Base-by-base conservation (phyloP, 1,139 yeast genomes). In the Taphrina betulina region DNA sequence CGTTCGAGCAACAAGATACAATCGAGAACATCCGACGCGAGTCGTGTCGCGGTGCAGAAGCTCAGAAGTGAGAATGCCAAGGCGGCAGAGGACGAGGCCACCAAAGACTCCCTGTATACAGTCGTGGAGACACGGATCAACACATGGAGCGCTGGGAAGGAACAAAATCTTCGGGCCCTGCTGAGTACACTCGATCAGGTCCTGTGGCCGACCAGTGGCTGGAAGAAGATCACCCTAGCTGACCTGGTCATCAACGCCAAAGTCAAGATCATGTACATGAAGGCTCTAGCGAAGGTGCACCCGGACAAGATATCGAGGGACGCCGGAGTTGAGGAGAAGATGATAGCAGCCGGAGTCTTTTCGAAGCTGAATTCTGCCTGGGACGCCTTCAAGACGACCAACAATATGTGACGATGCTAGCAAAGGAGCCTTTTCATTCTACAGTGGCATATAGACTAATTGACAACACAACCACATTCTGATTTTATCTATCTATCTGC, bases 201-300 rank as follows among this genome's bases (percentile, higher is more conserved):
- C 7, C 69, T 90, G 17, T 80, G 86, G 80, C 73, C 85, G 66
- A 73, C 76, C 59, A 59, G 78, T 53, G 73, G 78, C 62, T 79
- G 95, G 94, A 74, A 81, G 67, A 74, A 78, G 60, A 76, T 88
- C 23, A 69, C 82, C 0, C 69, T 84, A 62, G 78, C 84, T 14
- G 97, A 92, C 58, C 73, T 94, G 59, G 92, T 92, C 63, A 73
- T 90, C 63, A 90, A 95, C n/a, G 89, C 88, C 64, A 89, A 85
- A 67, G 97, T 90, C 42, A 90, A 92, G 68, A 73, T 90, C 44
- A 76, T 76, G 31, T 94, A 92, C 69, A 79, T 94, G 90, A 92
- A 88, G 69, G 97, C 96, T 0, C 94, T 89, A 40, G 83, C 95
- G 31, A 81, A 83, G 63, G 88, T 94, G 3, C 99, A 94, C 67